Conservation (phyloP, 2,329 filamentous ascomycete species). For the Chrysoporthe puriensis region DNA sequence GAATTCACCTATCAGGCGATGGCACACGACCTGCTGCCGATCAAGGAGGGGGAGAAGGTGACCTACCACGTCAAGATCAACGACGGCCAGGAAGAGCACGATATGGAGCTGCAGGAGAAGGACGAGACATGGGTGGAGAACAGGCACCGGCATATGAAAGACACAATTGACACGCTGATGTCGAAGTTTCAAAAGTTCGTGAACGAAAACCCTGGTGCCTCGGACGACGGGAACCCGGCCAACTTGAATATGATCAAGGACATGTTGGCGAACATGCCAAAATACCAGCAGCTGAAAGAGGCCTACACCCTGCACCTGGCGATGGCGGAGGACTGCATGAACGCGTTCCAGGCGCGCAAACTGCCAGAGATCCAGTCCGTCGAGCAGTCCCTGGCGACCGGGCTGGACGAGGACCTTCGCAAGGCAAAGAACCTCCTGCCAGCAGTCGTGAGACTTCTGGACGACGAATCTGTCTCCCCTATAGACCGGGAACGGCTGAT, state of each 20-base stretch:
- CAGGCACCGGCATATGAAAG: constrained; percentile 95
- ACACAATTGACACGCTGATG: constrained; percentile 92
- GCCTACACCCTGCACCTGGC: constrained; percentile 91
- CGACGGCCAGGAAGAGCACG: constrained; percentile 78
- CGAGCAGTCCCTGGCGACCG: constrained; percentile 90
- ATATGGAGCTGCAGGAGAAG: constrained; percentile 87
- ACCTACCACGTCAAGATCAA: constrained; percentile 83
- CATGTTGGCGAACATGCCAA: constrained; percentile 92
- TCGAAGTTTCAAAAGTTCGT: constrained; percentile 92
- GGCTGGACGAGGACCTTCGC: constrained; percentile 87
- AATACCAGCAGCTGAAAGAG: constrained; percentile 95
- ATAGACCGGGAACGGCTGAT: constrained; percentile 84
- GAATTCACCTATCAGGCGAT: constrained; percentile 99
- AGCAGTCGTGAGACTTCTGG: constrained; percentile 82
- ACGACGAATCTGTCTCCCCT: constrained; percentile 74
- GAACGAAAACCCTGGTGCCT: constrained; percentile 79
- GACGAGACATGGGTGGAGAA: constrained; percentile 97
- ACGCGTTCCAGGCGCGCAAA: constrained; percentile 82
- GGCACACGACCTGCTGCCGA: constrained; percentile 89
- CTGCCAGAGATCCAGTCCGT: constrained; percentile 83
- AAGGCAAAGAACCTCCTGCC: constrained; percentile 90
- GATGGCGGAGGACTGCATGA: constrained; percentile 98
- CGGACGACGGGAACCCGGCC: constrained; percentile 60
- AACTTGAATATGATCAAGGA: constrained; percentile 92
- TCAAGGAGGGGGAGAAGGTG: constrained; percentile 86